phyloP scores from a whole-genome alignment of 2,329 filamentous ascomycete species.

The Salinomyces thailandicus region DNA sequence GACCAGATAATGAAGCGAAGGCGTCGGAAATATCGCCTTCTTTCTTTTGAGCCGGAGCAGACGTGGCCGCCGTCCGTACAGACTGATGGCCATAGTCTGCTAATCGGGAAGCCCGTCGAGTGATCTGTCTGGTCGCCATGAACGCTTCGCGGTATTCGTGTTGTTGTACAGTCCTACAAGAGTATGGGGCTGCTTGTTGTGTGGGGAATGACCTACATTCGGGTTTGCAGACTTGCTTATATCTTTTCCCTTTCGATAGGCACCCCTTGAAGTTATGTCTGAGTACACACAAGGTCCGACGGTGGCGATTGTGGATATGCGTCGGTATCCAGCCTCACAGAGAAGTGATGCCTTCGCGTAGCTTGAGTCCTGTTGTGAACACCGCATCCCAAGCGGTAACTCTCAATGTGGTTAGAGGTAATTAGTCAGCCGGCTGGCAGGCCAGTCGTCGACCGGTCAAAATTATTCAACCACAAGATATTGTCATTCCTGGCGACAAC shows the following conservation, averaged over 20 bases:
- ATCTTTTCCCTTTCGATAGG: background rate
- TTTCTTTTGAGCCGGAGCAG: constrained; percentile 28
- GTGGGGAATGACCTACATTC: background rate
- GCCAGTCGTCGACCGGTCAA: background rate
- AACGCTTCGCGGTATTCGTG: too few relatives aligned
- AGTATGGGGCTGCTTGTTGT: background rate
- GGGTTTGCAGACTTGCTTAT: background rate
- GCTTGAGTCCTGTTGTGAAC: background rate
- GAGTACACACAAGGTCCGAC: constrained; percentile 1
- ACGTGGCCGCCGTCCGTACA: constrained; percentile 15
- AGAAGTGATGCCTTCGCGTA: background rate
- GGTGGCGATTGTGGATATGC: background rate
- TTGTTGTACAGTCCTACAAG: too few relatives aligned
- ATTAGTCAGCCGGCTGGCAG: background rate
- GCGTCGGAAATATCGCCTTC: constrained; percentile 42
- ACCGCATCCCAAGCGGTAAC: background rate
- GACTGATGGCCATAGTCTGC: too few relatives aligned
- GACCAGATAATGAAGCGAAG: constrained; percentile 39
- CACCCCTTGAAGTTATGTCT: constrained; percentile 7
- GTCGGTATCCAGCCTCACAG: background rate
- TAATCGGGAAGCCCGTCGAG: background rate
- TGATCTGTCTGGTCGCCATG: background rate
- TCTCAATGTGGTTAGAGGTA: too few relatives aligned
- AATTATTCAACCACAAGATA: background rate
- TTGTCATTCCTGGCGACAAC: too few relatives aligned